A percentile compares a stretch with the other conserved stretches of the same genome.
Evolutionary conservation across 176 grass and related monocot genomes (phyloP).

Genomic region (barley (Hordeum vulgare)): MorexV3_pseudomolecules_assembly NC_058520.1:519834622-519835121

Average conservation of each 20-base stretch:
- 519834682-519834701: slow-evolving; percentile 57
- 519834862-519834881: slow-evolving; percentile 61
- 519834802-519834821: slow-evolving; percentile 55
- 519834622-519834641: background rate
- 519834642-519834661: slow-evolving; percentile 48
- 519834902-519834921: slow-evolving; percentile 54
- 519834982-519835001: slow-evolving; percentile 53
- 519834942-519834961: slow-evolving; percentile 70
- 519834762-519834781: slow-evolving; percentile 47
- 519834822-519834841: slow-evolving; percentile 43
- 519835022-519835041: background rate
- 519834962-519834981: slow-evolving; percentile 83
- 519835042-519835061: slow-evolving; percentile 35
- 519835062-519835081: slow-evolving; percentile 50
- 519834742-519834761: slow-evolving; percentile 45
- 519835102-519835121: background rate
- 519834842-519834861: slow-evolving; percentile 45
- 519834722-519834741: slow-evolving; percentile 38
- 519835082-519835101: slow-evolving; percentile 44
- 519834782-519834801: slow-evolving; percentile 41
- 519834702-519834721: slow-evolving; percentile 65
- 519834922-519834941: slow-evolving; percentile 47
- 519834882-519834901: slow-evolving; percentile 39
- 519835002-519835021: slow-evolving; percentile 38
- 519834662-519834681: slow-evolving; percentile 55